Evolutionary conservation across 768 basidiomycete genomes (phyloP), one percentile per base, ranked within the genome.

Genomic region (Daedalea quercina): DNA sequence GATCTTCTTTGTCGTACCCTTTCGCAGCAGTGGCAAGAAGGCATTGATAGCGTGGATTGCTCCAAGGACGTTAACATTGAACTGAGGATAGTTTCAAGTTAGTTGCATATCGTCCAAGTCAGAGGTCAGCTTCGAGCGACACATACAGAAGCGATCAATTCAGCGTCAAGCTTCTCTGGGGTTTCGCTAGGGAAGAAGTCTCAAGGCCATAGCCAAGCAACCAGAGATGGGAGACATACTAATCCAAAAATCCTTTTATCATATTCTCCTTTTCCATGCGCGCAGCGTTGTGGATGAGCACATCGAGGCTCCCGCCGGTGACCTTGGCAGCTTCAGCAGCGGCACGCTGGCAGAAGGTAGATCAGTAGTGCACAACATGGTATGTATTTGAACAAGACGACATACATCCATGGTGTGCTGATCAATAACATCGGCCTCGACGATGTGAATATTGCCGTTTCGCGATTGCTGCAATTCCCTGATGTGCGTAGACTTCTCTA

Each of bases 1-100:
- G 37, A 74, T 67, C 47, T 66, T 70, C 62, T 72, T 70, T 20
- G 50, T 45, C 13, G 58, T 35, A 2, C 69, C 66, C 6, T 64
- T 60, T 28, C 57, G 55, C 22, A 76, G 60, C 17, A 74, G 64
- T 2, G 74, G 73, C 13, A 76, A 64, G 63, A 75, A 70, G 1
- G 60, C 60, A 51, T 69, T 65, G 54, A 65, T 68, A 12, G 67
- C 63, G 55, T 65, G 63, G 17, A 73, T 58, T 9, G 65, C 61
- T 17, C 70, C 72, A 44, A 70, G 50, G 35, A 69, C 64, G 59
- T 76, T 75, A 24, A 64, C 57, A 17, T 64, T 58, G 54, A 65
- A 68, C 65, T 69, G 50, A 2, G 15, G 20, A 12, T 43, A 33
- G 26, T 22, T 11, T 6, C 28, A 31, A 6, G 28, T 31, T 4